Evolutionary conservation across 805 yeast species (phyloP), one percentile per base, ranked within the genome.

Genomic region (Suhomyces prunicola): DNA sequence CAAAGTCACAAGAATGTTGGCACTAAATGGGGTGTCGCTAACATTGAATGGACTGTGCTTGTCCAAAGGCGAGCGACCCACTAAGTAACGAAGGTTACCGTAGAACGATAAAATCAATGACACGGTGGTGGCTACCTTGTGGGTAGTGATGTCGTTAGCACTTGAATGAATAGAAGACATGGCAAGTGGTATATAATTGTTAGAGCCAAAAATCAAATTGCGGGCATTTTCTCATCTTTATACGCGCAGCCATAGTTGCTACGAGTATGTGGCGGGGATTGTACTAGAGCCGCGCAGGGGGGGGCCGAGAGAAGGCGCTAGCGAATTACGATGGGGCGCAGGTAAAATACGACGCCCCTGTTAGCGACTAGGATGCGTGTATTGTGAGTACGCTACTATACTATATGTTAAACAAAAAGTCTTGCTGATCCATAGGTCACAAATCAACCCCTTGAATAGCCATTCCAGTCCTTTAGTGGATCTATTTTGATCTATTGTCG

Each of bases 1-100:
- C 44, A 82, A 66, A 2, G 78, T 67, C 13, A 83, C 72, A 12
- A 82, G 53, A 10, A 77, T 65, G 54, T 78, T 77, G 13, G 84
- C 83, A 2, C 90, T 80, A 73, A 88, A 88, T 12, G 96, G 94
- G 2, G 94, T 89, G 60, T 79, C 74, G 5, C 78, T 78, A 6
- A 81, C 81, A 47, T 80, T 76, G 64, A 74, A 77, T 29, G 83
- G 81, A 52, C 77, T 74, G 56, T 78, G 70, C 48, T 76, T 72
- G 47, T 76, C 69, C 35, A 71, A 73, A 22, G 78, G 77, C 44
- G 79, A 74, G 51, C 83, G 75, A 42, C 88, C 88, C 29, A 84
- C 76, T 36, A 83, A 75, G 65, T 83, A 82, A 53, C 81, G 76
- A 53, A 84, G 57, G 55, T 82, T 77, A 36, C 85, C 87, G 59